A percentile compares a stretch with the other conserved stretches of the same genome.
These are phyloP conservation scores for Penicillium polonicum DNA, from an alignment of 2,329 filamentous ascomycete species.

Conservation along the genomic window DNA sequence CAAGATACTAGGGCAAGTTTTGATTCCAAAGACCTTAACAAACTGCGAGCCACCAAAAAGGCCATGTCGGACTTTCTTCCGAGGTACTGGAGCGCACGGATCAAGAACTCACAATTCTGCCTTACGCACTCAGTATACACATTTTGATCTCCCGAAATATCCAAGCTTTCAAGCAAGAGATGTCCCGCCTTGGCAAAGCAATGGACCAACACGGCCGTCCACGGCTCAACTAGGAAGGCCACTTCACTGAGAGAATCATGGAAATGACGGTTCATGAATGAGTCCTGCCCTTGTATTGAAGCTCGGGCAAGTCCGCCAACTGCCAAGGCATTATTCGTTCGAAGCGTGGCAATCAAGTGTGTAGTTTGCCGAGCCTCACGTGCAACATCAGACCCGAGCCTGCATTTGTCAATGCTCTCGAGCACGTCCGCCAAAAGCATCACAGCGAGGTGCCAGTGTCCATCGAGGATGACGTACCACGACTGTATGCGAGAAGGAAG, in stretches of 20 bases:
- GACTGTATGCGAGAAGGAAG: conserved; percentile 57
- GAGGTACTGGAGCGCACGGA: conserved; percentile 55
- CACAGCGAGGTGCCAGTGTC: conserved; percentile 59
- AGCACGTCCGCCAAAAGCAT: conserved; percentile 57
- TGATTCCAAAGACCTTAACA: conserved; percentile 34
- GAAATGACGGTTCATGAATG: conserved; percentile 34
- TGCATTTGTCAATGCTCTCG: conserved; percentile 48
- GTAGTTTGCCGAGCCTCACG: conserved; percentile 28
- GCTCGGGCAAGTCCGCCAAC: conserved; percentile 52
- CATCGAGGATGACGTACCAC: conserved; percentile 59
- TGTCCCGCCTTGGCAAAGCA: conserved; percentile 52
- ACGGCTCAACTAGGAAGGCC: conserved; percentile 60
- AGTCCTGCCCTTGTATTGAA: conserved; percentile 39
- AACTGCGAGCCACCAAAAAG: conserved; percentile 39
- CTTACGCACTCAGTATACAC: conserved; percentile 5
- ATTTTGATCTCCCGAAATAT: neutral
- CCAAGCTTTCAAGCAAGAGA: conserved; percentile 37
- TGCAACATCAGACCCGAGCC: conserved; percentile 14
- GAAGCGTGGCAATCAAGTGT: conserved; percentile 43
- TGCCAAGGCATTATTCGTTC: conserved; percentile 46
- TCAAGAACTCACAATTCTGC: conserved; percentile 48
- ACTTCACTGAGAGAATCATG: conserved; percentile 56
- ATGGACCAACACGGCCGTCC: conserved; percentile 57
- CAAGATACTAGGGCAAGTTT: neutral
- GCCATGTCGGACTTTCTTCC: conserved; percentile 58